A percentile compares a stretch with the other conserved stretches of the same genome.
phyloP scores from a whole-genome alignment of 139 green algal genomes.

The Haematococcus lacustris region DNA sequence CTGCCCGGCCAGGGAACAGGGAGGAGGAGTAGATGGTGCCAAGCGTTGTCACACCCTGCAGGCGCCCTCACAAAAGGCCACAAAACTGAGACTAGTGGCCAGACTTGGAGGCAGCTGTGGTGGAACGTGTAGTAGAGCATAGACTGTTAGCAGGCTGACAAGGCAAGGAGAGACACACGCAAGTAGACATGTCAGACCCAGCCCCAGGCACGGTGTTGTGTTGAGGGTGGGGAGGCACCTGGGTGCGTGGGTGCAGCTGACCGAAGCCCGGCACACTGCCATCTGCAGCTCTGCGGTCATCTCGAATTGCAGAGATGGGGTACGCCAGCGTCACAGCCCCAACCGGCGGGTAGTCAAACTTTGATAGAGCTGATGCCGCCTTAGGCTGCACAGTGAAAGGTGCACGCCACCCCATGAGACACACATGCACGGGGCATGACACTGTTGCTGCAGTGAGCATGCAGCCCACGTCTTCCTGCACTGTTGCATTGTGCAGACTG shows the following conservation, averaged over 20 bases:
- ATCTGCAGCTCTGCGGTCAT: conserved; percentile 62
- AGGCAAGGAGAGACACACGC: no score
- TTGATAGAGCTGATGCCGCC: conserved; percentile 55
- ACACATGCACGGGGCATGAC: not conserved
- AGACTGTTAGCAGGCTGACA: no score
- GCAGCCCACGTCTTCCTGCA: not conserved
- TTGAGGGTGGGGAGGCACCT: no score
- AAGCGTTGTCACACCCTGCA: conserved; percentile 87
- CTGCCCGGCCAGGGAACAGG: conserved; percentile 82
- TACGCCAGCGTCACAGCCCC: conserved; percentile 88
- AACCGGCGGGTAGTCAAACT: conserved; percentile 96
- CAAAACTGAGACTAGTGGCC: not conserved
- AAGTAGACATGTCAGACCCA: no score
- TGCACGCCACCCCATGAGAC: no score
- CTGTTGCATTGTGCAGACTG: not conserved
- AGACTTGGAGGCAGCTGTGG: no score
- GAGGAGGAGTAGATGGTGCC: conserved; percentile 96
- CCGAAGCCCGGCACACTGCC: conserved; percentile 85
- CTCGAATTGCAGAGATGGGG: conserved; percentile 57
- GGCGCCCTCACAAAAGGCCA: not conserved
- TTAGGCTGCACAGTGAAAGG: conserved; percentile 22
- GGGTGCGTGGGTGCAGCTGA: conserved; percentile 90
- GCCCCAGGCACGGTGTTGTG: no score
- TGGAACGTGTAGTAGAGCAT: no score
- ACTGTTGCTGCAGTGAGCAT: not conserved